Conservation (phyloP, 768 basidiomycete species). For the Tylopilus sp. region DNA sequence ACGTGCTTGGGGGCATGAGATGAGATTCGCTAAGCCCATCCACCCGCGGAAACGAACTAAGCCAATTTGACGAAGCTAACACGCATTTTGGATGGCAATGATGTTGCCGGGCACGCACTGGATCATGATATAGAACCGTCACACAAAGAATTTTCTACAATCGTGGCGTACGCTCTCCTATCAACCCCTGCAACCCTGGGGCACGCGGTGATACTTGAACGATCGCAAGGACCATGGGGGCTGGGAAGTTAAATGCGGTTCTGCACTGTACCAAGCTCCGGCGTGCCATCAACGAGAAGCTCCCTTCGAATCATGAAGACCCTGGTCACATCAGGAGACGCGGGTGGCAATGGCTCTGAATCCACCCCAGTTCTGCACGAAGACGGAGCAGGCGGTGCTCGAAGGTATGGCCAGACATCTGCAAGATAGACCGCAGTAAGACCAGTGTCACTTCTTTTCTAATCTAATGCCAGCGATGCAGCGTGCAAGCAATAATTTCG, state of each 20-base stretch:
- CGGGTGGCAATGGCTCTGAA: constrained; percentile 1
- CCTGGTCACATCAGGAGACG: no score
- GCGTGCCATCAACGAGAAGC: not conserved
- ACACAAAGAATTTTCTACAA: not conserved
- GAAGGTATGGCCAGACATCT: constrained; percentile 3
- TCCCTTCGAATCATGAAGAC: not conserved
- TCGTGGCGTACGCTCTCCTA: constrained; percentile 6
- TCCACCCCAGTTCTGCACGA: not conserved
- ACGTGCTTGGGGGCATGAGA: constrained; percentile 19
- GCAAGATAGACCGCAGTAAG: constrained; percentile 7
- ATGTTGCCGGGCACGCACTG: no score
- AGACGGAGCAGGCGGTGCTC: constrained; percentile 16
- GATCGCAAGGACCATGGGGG: not conserved
- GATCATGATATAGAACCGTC: no score
- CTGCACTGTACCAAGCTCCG: constrained; percentile 1
- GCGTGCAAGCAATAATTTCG: constrained; percentile 7
- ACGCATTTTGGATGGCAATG: no score
- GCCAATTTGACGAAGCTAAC: not conserved
- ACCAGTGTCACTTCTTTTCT: constrained; percentile 23
- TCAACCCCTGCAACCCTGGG: constrained; percentile 6
- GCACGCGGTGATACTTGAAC: not conserved
- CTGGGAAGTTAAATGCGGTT: constrained; percentile 2
- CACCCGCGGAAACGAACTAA: constrained; percentile 8
- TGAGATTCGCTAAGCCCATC: not conserved
- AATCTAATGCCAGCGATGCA: constrained; percentile 11